Percentiles rank a stretch among this genome's conserved stretches.
These are phyloP conservation scores for Radiomyces spectabilis DNA, from an alignment of 192 early-diverging fungal species.

Conservation along the genomic window DNA sequence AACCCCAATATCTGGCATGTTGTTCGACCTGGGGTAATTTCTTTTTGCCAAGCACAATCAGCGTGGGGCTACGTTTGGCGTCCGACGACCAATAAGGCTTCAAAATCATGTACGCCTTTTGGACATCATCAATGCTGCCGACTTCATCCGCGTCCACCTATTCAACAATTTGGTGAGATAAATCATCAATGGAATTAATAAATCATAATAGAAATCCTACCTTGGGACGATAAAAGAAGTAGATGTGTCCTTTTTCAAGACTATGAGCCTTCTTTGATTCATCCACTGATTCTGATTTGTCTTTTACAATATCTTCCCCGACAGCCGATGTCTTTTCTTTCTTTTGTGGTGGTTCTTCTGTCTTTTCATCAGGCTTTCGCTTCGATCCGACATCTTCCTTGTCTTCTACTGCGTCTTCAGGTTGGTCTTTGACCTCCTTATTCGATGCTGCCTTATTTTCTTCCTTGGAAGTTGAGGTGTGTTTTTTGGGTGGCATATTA, in stretches of 20 bases:
- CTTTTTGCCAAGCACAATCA: constrained; percentile 25
- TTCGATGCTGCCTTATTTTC: no score
- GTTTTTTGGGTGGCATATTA: no score
- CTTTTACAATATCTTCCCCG: no score
- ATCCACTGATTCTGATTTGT: no score
- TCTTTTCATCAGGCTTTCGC: no score
- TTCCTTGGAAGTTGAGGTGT: no score
- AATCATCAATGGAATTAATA: background rate
- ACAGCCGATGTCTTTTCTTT: no score
- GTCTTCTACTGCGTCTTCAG: no score
- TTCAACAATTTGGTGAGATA: background rate
- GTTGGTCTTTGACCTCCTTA: no score
- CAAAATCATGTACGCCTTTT: constrained; percentile 33
- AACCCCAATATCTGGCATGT: constrained; percentile 31
- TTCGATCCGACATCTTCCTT: no score
- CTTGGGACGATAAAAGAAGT: constrained; percentile 41
- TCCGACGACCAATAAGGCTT: constrained; percentile 16
- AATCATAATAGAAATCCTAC: background rate
- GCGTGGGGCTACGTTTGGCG: background rate
- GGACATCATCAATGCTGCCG: constrained; percentile 28
- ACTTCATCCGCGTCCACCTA: constrained; percentile 18
- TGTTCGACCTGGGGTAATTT: constrained; percentile 24
- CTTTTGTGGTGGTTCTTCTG: no score
- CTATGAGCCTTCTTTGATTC: no score
- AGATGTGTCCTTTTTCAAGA: constrained; percentile 41